Conservation (phyloP, 164 flowering plant species). For the Sedum album region DNA sequence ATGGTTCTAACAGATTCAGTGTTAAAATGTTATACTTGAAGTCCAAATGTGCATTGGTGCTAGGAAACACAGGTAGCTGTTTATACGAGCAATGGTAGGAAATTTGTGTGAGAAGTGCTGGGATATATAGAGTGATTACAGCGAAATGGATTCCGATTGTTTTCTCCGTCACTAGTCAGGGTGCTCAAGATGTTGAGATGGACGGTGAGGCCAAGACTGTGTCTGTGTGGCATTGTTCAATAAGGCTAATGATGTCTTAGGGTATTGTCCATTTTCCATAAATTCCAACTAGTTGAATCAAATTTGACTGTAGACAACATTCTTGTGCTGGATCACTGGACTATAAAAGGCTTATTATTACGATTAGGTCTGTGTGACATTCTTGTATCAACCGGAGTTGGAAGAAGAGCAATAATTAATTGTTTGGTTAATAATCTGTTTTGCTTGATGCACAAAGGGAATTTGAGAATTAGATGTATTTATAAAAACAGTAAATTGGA, state of each 20-base stretch:
- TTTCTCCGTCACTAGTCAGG: conserved; percentile 34
- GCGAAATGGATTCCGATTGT: neutral
- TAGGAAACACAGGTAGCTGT: no score
- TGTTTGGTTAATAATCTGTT: no score
- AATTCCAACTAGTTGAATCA: neutral
- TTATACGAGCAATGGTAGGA: no score
- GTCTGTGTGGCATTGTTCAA: conserved; percentile 67
- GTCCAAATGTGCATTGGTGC: no score
- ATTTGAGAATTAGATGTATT: no score
- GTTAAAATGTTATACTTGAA: neutral
- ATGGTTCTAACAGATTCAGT: neutral
- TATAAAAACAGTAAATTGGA: no score
- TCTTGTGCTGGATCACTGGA: no score
- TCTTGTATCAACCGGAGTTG: no score
- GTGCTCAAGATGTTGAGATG: conserved; percentile 99
- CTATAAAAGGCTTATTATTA: no score
- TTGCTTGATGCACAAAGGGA: no score
- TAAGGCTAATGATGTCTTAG: conserved; percentile 85
- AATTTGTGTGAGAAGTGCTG: neutral
- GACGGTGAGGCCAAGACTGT: conserved; percentile 75
- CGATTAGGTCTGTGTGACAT: no score
- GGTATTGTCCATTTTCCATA: conserved; percentile 34
- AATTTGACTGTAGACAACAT: neutral
- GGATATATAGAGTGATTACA: neutral
- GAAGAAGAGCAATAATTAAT: no score